Conservation (phyloP, 2,329 filamentous ascomycete genomes). For the Xylaria sp. region DNA sequence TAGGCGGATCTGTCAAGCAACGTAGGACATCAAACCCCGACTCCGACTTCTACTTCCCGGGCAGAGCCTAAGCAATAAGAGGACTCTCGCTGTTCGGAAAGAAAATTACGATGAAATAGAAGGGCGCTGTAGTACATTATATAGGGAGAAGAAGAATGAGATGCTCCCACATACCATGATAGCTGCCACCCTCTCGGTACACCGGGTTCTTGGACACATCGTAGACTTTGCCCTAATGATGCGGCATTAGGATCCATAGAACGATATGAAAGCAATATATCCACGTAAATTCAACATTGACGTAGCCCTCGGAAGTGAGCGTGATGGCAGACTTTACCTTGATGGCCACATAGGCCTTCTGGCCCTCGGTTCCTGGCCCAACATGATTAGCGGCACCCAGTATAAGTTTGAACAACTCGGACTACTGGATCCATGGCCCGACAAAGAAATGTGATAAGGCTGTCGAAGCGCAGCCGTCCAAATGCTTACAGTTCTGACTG, state of each 20-base stretch:
- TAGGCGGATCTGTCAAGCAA: conserved; percentile 10
- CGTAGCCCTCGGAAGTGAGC: conserved; percentile 43
- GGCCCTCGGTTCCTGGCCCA: conserved; percentile 62
- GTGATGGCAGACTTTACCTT: conserved; percentile 51
- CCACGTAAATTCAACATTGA: neutral
- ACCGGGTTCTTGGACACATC: conserved; percentile 89
- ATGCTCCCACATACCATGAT: conserved; percentile 67
- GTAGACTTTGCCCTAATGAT: conserved; percentile 79
- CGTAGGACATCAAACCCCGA: conserved; percentile 7
- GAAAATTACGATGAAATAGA: neutral
- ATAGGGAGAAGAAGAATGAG: conserved; percentile 2
- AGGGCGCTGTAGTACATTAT: neutral
- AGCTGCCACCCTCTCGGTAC: conserved; percentile 81
- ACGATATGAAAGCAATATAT: conserved; percentile 49
- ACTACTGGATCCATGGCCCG: neutral
- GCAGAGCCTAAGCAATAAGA: conserved; percentile 11
- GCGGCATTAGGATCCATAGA: conserved; percentile 46
- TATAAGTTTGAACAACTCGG: neutral
- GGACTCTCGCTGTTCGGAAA: neutral
- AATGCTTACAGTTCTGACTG: neutral
- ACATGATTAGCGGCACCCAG: conserved; percentile 23
- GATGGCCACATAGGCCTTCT: conserved; percentile 69
- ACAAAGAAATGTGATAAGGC: neutral
- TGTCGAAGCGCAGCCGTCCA: neutral
- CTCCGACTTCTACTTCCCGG: neutral